Evolutionary conservation across 164 flowering plant species (phyloP).

Genomic region (Cinnamomum chago): DNA sequence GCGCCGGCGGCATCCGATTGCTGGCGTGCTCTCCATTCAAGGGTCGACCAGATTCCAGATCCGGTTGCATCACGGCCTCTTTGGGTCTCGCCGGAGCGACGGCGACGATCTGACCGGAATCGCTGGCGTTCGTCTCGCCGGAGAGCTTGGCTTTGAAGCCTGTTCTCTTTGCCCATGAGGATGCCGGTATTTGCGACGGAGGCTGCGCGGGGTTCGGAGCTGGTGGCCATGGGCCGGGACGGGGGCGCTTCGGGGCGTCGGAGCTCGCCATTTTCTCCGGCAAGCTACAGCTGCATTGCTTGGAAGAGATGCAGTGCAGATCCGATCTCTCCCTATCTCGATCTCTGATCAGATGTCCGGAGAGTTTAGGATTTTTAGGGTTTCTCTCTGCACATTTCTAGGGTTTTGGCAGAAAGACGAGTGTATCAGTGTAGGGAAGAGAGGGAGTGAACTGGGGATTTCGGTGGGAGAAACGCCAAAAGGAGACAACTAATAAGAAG

Average conservation of each 20-base stretch:
- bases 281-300: constrained; percentile 14
- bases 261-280: constrained; percentile 44
- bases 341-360: neutral
- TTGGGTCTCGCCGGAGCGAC: constrained; percentile 28
- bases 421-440: neutral
- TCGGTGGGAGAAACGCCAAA: constrained; percentile 6
- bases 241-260: constrained; percentile 55
- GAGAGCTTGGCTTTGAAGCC: constrained; percentile 85
- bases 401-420: neutral
- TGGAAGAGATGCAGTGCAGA: constrained; percentile 5
- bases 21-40: constrained; percentile 41
- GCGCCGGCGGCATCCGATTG: constrained; percentile 17
- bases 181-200: constrained; percentile 33
- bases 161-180: constrained; percentile 87
- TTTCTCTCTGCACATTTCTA: neutral
- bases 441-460: neutral
- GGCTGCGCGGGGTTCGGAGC: constrained; percentile 4
- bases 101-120: constrained; percentile 55
- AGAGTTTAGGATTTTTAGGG: constrained; percentile 2
- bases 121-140: constrained; percentile 73
- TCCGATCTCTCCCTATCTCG: constrained; percentile 7
- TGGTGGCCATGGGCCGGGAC: constrained; percentile 78
- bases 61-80: constrained; percentile 22
- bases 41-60: constrained; percentile 70
- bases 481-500: neutral